Evolutionary conservation across 2,329 filamentous ascomycete genomes (phyloP).

Genomic region (Amauroascus verrucosus): DNA sequence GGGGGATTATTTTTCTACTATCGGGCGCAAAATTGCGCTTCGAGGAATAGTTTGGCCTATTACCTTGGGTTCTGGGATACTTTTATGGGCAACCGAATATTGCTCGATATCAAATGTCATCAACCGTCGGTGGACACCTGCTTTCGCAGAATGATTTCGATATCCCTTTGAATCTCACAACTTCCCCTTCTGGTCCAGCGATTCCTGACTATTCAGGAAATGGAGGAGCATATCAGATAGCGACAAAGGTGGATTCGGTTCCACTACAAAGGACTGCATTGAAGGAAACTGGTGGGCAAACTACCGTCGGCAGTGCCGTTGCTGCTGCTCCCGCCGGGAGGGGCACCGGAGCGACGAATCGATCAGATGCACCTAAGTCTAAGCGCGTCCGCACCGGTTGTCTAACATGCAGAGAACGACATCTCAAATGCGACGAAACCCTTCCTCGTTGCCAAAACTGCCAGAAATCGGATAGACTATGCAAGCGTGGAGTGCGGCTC

Average conservation of each 20-base stretch:
- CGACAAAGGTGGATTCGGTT: conserved; percentile 9
- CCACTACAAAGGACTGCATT: conserved; percentile 4
- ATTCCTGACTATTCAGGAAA: conserved; percentile 12
- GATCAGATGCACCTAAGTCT: conserved; percentile 45
- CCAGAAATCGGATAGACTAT: conserved; percentile 72
- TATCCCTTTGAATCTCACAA: conserved; percentile 15
- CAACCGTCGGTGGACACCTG: conserved; percentile 17
- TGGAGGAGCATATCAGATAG: conserved; percentile 13
- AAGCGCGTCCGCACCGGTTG: conserved; percentile 83
- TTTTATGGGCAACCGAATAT: conserved; percentile 8
- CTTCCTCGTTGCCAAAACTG: conserved; percentile 63
- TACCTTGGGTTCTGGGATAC: neutral
- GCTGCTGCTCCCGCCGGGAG: neutral
- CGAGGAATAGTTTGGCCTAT: conserved; percentile 5
- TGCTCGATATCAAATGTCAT: conserved; percentile 18
- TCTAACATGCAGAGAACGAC: conserved; percentile 76
- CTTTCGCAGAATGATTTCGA: conserved; percentile 20
- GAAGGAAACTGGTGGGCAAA: conserved; percentile 7
- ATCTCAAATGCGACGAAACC: conserved; percentile 83
- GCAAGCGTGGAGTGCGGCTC: conserved; percentile 73
- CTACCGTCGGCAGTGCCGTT: neutral
- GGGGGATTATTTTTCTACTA: neutral
- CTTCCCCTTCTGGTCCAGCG: conserved; percentile 11
- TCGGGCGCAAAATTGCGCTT: conserved; percentile 14
- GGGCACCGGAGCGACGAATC: conserved; percentile 12